Percentiles rank a stretch among this genome's conserved stretches.
Evolutionary conservation across 2,329 filamentous ascomycete species (phyloP).

Genomic region (Colletotrichum tabaci): DNA sequence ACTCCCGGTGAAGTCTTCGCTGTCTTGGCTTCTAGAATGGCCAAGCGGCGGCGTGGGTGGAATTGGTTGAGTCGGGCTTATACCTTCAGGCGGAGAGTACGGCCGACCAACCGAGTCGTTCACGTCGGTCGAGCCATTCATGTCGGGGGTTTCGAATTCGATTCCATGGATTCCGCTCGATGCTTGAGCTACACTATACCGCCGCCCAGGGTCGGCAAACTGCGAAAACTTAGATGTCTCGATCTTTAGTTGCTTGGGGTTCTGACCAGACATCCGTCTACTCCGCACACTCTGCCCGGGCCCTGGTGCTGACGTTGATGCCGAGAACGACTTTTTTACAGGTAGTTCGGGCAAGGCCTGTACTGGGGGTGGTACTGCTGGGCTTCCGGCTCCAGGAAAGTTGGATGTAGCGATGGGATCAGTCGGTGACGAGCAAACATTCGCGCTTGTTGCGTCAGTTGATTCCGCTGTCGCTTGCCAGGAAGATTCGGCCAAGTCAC

Average conservation of each 20-base stretch:
- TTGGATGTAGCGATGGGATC: constrained; percentile 43
- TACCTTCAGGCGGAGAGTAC: constrained; percentile 39
- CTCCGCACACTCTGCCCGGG: constrained; percentile 74
- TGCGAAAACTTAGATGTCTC: constrained; percentile 70
- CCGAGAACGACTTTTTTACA: constrained; percentile 46
- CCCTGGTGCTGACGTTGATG: constrained; percentile 48
- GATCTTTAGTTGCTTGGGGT: constrained; percentile 88
- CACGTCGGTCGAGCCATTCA: neutral
- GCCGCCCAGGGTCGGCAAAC: constrained; percentile 23
- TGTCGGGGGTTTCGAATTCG: constrained; percentile 12
- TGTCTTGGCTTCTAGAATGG: constrained; percentile 50
- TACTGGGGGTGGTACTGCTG: constrained; percentile 64
- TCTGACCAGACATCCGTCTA: constrained; percentile 85
- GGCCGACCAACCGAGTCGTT: constrained; percentile 22
- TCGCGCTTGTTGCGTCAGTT: constrained; percentile 32
- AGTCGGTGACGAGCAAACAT: constrained; percentile 8
- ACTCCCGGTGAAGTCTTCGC: constrained; percentile 55
- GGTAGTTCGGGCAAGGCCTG: constrained; percentile 63
- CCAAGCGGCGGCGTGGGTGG: constrained; percentile 47
- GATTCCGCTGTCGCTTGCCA: constrained; percentile 79
- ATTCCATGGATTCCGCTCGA: constrained; percentile 1
- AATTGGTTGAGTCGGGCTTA: constrained; percentile 41
- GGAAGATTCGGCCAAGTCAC: constrained; percentile 81
- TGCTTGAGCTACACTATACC: constrained; percentile 32
- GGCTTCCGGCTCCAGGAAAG: constrained; percentile 46